Evolutionary conservation across 805 yeast genomes (phyloP), one percentile per base, ranked within the genome.

Genomic region (Grigorovia transvaalensis): DNA sequence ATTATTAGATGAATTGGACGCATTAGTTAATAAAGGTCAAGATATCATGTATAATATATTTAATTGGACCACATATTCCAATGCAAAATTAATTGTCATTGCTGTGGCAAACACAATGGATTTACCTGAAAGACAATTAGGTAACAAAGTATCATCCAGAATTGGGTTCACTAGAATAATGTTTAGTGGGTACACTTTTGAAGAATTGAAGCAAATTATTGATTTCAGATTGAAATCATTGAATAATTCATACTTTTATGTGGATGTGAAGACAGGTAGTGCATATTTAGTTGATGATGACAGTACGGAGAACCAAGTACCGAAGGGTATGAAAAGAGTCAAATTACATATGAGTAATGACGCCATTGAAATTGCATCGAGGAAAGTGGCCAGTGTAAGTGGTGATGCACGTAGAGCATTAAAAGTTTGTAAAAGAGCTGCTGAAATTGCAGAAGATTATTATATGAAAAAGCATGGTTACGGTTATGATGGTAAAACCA

Each of bases 81-180:
- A 81, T 57, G 89, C 98, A 4, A 83, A 83, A 59, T 72, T 93
- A 49, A 80, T 93, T 49, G 95, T 93, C 1, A 75, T 93, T 44
- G 97, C 98, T 0, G 89, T 93, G 33, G 97, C 98, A 4, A 93
- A 93, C 66, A 90, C 97, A 0, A 89, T 93, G 96, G 98, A 93
- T 70, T 71, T 93, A 47, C 98, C 99, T 0, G 99, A 93, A 64
- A 74, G 96, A 50, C 76, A 83, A 49, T 71, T 93, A 43, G 81
- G 93, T 18, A 91, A 88, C 67, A 93, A 93, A 67, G 85, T 89
- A 3, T 84, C 96, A 0, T 88, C 96, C 1, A 79, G 99, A 57
- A 73, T 93, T 53, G 99, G 99, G 1, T 74, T 90, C 41, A 80
- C 86, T 9, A 78, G 98, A 67, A 77, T 91, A 44, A 87, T 85